Conservation (phyloP, 129 eudicot genomes). For the Lonicera japonica region DNA sequence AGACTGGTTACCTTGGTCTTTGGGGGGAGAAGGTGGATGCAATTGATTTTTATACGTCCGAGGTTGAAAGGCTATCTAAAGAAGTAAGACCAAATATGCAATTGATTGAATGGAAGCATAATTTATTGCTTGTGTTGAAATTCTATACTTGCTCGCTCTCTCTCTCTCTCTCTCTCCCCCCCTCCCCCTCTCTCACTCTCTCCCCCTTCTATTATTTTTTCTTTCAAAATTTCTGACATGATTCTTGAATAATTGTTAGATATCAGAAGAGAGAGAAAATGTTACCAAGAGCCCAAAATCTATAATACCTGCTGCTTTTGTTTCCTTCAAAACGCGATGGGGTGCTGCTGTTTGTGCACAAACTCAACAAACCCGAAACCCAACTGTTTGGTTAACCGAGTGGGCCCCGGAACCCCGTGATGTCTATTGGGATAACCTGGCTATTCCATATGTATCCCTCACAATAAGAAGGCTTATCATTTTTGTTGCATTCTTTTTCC, state of each 20-base stretch:
- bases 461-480: constrained; percentile 60
- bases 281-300: constrained; percentile 41
- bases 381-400: constrained; percentile 77
- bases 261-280: constrained; percentile 52
- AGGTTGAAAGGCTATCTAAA: constrained; percentile 37
- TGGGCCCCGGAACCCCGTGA: constrained; percentile 99
- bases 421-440: constrained; percentile 82
- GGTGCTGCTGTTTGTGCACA: constrained; percentile 96
- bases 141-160: too few relatives aligned
- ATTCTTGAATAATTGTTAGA: constrained; percentile 31
- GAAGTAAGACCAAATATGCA: constrained; percentile 32
- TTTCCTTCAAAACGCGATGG: constrained; percentile 81
- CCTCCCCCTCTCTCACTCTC: background rate
- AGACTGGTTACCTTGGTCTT: constrained; percentile 68
- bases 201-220: background rate
- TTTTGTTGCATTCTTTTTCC: constrained; percentile 75
- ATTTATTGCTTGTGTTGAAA: too few relatives aligned
- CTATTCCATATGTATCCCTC: constrained; percentile 74
- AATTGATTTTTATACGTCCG: constrained; percentile 47
- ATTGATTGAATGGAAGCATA: too few relatives aligned
- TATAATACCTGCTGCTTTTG: constrained; percentile 78
- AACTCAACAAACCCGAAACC: constrained; percentile 79
- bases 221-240: too few relatives aligned
- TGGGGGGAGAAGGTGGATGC: constrained; percentile 67
- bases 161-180: background rate